Evolutionary conservation across 2,329 filamentous ascomycete species (phyloP).

Genomic region (Pyrenophora seminiperda): DNA sequence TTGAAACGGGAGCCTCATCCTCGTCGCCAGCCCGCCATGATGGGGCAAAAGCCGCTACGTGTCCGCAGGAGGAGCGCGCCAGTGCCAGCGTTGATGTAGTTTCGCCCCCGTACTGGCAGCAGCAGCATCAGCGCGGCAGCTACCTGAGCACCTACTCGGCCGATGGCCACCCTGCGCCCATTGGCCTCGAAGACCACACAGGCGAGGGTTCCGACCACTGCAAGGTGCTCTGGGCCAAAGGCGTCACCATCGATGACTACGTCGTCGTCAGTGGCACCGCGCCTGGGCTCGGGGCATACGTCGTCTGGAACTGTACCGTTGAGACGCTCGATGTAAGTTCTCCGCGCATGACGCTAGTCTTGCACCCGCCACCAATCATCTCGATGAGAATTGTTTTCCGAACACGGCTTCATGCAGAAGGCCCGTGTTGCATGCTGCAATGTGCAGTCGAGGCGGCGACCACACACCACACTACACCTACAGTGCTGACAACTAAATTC

Average conservation of each 20-base stretch:
- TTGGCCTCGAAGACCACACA: conserved; percentile 68
- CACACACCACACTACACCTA: no score
- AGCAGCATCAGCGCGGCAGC: conserved; percentile 49
- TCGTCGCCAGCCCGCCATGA: conserved; percentile 28
- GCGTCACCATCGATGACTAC: conserved; percentile 66
- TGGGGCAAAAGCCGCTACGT: conserved; percentile 28
- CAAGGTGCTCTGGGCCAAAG: conserved; percentile 65
- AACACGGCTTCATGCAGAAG: conserved; percentile 17
- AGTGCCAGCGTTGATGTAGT: conserved; percentile 45
- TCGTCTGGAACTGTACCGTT: conserved; percentile 90
- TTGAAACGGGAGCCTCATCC: conserved; percentile 36
- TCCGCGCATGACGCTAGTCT: conserved; percentile 20
- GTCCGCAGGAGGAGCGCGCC: conserved; percentile 35
- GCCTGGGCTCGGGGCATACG: conserved; percentile 78
- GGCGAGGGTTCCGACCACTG: conserved; percentile 62
- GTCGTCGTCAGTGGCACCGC: conserved; percentile 63
- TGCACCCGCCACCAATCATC: conserved; percentile 25
- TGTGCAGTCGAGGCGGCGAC: background rate
- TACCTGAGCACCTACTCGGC: conserved; percentile 44
- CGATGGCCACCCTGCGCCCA: conserved; percentile 50
- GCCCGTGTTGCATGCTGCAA: conserved; percentile 8
- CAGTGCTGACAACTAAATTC: conserved; percentile 17
- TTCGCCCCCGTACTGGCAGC: conserved; percentile 55
- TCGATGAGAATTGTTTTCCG: background rate
- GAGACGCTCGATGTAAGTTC: conserved; percentile 77